Conservation (phyloP, 2,329 filamentous ascomycete species). For the Mariannaea sp. region DNA sequence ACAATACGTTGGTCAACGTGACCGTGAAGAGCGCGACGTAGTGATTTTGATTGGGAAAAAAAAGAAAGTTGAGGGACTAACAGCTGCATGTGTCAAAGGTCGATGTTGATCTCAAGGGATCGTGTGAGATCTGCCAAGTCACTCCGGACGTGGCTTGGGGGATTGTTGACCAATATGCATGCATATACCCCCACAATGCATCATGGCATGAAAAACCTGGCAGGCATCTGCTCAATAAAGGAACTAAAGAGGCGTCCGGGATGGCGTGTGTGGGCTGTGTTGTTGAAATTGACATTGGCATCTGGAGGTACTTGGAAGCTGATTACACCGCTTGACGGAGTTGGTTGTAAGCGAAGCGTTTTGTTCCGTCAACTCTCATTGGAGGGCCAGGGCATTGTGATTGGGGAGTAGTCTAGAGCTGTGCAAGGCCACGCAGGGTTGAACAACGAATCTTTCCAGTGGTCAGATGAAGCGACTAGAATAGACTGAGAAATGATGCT, state of each 20-base stretch:
- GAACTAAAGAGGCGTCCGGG: no score
- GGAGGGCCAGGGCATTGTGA: neutral
- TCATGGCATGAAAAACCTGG: neutral
- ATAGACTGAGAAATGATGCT: neutral
- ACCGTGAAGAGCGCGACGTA: neutral
- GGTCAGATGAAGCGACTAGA: neutral
- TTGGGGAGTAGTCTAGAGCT: neutral
- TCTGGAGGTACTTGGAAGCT: neutral
- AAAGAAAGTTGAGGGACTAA: neutral
- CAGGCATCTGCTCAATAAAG: no score
- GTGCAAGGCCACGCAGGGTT: neutral
- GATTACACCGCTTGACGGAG: neutral
- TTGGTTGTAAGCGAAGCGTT: neutral
- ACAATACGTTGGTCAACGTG: conserved; percentile 5
- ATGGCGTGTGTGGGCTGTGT: no score
- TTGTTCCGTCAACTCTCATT: no score
- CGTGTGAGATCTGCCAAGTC: neutral
- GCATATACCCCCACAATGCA: conserved; percentile 1
- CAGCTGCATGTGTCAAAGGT: neutral
- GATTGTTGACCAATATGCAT: neutral
- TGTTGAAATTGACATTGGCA: neutral
- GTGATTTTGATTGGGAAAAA: neutral
- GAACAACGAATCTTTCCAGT: neutral
- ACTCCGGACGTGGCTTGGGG: neutral
- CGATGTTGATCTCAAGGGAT: conserved; percentile 1